Percentiles rank a stretch among this genome's conserved stretches.
Conservation (phyloP, 106 monocot genomes). For the Posidonia australis region DNA sequence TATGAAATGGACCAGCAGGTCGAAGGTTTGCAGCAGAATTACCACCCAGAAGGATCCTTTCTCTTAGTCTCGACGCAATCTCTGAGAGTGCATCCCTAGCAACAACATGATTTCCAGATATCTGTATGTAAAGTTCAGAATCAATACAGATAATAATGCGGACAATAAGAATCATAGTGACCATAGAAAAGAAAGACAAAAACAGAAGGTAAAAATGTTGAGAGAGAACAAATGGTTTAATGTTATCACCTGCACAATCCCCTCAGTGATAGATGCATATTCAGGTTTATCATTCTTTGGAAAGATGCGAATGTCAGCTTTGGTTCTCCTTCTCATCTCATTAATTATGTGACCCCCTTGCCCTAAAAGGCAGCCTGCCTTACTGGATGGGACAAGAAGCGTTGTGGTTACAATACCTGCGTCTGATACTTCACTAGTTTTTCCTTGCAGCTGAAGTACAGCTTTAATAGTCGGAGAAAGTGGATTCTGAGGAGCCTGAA, state of each 20-base stretch:
- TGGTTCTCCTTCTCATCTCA: conserved; percentile 67
- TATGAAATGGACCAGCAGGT: conserved; percentile 7
- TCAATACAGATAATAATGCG: conserved; percentile 1
- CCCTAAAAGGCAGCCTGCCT: conserved; percentile 71
- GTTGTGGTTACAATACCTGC: conserved; percentile 43
- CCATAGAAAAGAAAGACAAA: no score
- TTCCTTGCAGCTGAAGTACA: no score
- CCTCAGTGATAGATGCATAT: no score
- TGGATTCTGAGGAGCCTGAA: no score
- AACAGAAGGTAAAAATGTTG: no score
- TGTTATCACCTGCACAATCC: no score
- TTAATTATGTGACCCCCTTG: conserved; percentile 60
- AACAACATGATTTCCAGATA: conserved; percentile 42
- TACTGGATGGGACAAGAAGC: conserved; percentile 59
- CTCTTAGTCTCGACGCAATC: conserved; percentile 57
- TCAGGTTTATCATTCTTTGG: no score
- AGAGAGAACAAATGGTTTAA: no score
- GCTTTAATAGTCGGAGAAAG: no score
- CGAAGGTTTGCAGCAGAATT: conserved; percentile 16
- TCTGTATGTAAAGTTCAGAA: conserved; percentile 22
- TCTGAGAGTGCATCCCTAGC: conserved; percentile 46
- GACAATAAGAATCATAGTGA: no score
- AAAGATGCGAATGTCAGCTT: conserved; percentile 39
- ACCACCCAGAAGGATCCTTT: conserved; percentile 33
- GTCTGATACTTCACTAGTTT: conserved; percentile 22